These are phyloP conservation scores for Vitis vinifera DNA, from an alignment of 164 flowering plant species.

Conservation along the genomic window ASM3070453v1 NC_081813.1:20430501-20431000, in stretches of 20 bases:
- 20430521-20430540: constrained; percentile 1
- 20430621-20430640: background rate
- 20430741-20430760: background rate
- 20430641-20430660: background rate
- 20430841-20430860: too few relatives aligned
- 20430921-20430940: too few relatives aligned
- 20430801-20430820: too few relatives aligned
- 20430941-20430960: too few relatives aligned
- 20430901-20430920: too few relatives aligned
- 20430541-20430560: constrained; percentile 1
- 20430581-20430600: constrained; percentile 9
- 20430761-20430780: too few relatives aligned
- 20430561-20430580: background rate
- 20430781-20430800: too few relatives aligned
- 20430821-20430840: too few relatives aligned
- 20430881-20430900: too few relatives aligned
- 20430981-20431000: too few relatives aligned
- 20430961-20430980: too few relatives aligned
- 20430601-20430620: background rate
- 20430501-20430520: constrained; percentile 12
- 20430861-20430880: too few relatives aligned
- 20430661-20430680: background rate
- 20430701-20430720: background rate
- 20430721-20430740: background rate
- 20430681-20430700: background rate